Base-by-base conservation (phyloP, 106 monocot genomes). In the Ottelia alismoides region DNA sequence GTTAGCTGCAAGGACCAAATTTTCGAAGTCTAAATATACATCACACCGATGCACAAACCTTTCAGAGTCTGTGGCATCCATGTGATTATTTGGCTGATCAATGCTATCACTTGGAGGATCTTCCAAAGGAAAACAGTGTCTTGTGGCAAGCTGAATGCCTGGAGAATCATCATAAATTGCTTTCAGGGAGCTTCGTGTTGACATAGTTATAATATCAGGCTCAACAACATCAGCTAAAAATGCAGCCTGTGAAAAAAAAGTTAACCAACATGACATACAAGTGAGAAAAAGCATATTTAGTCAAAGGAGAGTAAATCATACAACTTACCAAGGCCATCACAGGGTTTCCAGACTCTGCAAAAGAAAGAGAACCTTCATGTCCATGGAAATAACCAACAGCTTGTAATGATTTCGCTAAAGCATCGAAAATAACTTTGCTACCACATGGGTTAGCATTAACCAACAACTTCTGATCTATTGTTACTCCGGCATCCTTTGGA, bases 81-180 rank as follows among this genome's bases (percentile, higher is more conserved):
- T n/a, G n/a, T n/a, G n/a, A n/a, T n/a, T n/a, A n/a, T n/a, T 22
- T 17, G 31, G 30, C 16, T 31, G 31, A 22, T 11, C 31, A 20
- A 62, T 75, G 17, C 23, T 43, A 67, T 84, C 75, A 66, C 31
- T 71, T 24, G 84, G 84, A 53, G 88, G 88, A 49, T 82, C 78
- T 70, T 85, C 88, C 31, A 96, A 75, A 74, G 76, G 51, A 76
- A 85, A 88, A 59, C 94, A 96, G 65, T 96, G 94, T 48, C 94
- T 81, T 55, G 72, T 70, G 47, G 84, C 94, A 32, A 96, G 76
- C 44, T 88, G 88, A 49, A 81, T 67, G 31, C 76, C 72, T 57
- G 81, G 81, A 73, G 88, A 79, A 29, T 84, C 75, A 71, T 85
- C 84, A 51, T 65, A 78, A 20, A 85, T 72, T 48, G 94, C 84